Evolutionary conservation across 2,329 filamentous ascomycete species (phyloP).

Genomic region (Catunica adiposa): DNA sequence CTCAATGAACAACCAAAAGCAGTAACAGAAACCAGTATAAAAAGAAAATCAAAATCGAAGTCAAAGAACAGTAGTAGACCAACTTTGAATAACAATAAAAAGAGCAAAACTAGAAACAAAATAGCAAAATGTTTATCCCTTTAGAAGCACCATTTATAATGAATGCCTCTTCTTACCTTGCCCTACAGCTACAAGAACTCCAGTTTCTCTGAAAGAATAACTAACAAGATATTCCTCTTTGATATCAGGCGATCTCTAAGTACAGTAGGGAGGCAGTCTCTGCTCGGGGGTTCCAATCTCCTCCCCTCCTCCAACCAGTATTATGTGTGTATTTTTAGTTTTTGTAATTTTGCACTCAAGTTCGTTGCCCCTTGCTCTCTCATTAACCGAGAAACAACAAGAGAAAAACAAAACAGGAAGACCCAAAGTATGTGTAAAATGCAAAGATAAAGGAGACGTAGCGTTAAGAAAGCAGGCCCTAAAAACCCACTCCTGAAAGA

Average conservation of each 20-base stretch:
- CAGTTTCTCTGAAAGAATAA: background rate
- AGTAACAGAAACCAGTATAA: background rate
- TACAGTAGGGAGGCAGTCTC: background rate
- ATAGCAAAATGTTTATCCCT: background rate
- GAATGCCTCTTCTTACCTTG: constrained; percentile 5
- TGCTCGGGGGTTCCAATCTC: background rate
- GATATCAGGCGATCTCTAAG: background rate
- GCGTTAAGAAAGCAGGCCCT: background rate
- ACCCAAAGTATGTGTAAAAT: background rate
- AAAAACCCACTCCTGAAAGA: background rate
- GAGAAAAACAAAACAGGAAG: constrained; percentile 7
- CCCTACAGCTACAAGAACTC: background rate
- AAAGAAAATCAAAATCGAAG: background rate
- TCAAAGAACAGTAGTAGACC: background rate
- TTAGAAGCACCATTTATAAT: background rate
- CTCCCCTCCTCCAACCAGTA: background rate
- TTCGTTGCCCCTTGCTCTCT: background rate
- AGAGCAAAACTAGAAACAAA: background rate
- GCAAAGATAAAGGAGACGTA: background rate
- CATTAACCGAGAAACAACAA: background rate
- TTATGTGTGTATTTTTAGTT: background rate
- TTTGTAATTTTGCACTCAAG: background rate
- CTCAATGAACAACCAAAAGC: background rate
- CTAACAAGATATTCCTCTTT: background rate
- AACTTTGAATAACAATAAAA: background rate